Conservation (phyloP, 305 asterid genomes). For the Solanum hybrid region DNA sequence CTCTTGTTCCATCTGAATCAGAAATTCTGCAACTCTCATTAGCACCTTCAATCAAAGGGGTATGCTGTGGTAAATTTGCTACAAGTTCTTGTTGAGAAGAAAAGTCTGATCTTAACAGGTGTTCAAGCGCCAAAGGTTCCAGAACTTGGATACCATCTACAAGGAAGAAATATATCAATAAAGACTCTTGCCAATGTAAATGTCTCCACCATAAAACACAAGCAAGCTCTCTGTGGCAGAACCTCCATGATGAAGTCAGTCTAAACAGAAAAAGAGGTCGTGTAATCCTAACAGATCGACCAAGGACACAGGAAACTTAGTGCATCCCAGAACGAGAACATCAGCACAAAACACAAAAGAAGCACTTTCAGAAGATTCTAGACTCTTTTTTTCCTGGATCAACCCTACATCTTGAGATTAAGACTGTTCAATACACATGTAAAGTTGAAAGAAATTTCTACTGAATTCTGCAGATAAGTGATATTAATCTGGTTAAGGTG, state of each 20-base stretch:
- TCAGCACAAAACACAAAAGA: background rate
- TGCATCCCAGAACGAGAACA: background rate
- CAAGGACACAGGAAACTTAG: background rate
- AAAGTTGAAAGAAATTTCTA: background rate
- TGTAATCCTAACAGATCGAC: background rate
- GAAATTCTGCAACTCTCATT: conserved; percentile 24
- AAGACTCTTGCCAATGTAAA: conserved; percentile 6
- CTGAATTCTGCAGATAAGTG: background rate
- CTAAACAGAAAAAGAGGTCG: background rate
- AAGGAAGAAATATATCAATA: conserved; percentile 26
- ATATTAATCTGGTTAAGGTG: background rate
- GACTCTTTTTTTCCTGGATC: background rate
- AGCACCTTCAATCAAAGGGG: conserved; percentile 13
- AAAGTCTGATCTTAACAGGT: conserved; percentile 25
- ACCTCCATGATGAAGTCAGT: background rate
- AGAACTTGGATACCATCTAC: conserved; percentile 33
- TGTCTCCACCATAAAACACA: background rate
- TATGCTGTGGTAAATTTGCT: conserved; percentile 20
- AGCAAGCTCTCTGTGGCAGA: background rate
- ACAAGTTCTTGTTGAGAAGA: conserved; percentile 23
- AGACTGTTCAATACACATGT: background rate
- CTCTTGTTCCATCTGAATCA: conserved; percentile 16
- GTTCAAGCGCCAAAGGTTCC: conserved; percentile 37
- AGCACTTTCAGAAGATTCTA: background rate
- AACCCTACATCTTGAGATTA: background rate